Conservation (phyloP, 179 eudicot genomes). For the Beta macrorhiza region DNA sequence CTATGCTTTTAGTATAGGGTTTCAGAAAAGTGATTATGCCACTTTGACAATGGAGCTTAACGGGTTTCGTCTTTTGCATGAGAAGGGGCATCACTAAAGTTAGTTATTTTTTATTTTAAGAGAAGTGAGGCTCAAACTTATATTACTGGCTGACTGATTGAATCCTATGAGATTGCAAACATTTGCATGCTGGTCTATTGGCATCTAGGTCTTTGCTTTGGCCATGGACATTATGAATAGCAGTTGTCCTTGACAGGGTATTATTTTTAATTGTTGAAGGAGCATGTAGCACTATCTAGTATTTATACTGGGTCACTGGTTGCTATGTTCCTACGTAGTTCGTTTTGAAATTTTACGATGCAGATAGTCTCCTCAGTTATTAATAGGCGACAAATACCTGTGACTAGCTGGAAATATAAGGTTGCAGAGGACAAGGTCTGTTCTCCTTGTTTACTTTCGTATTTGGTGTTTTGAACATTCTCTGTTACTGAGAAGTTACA, state of each 20-base stretch:
- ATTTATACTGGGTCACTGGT: not conserved
- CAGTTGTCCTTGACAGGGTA: not conserved
- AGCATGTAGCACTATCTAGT: not conserved
- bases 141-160: not conserved
- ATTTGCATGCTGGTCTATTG: not conserved
- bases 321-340: too few relatives aligned
- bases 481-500: not conserved
- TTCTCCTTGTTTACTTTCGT: not conserved
- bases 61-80: not conserved
- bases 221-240: not conserved
- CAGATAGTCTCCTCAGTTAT: not conserved
- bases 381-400: not conserved
- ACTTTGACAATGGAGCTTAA: not conserved
- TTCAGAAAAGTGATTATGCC: not conserved
- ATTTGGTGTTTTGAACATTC: not conserved
- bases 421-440: not conserved
- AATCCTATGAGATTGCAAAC: not conserved
- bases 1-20: not conserved
- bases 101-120: not conserved
- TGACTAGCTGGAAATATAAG: not conserved
- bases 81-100: not conserved
- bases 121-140: not conserved
- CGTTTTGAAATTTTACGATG: not conserved
- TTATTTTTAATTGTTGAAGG: not conserved
- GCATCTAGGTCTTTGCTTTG: not conserved